Conservation (phyloP, 768 basidiomycete genomes). For the Polyporus arcularius region DNA sequence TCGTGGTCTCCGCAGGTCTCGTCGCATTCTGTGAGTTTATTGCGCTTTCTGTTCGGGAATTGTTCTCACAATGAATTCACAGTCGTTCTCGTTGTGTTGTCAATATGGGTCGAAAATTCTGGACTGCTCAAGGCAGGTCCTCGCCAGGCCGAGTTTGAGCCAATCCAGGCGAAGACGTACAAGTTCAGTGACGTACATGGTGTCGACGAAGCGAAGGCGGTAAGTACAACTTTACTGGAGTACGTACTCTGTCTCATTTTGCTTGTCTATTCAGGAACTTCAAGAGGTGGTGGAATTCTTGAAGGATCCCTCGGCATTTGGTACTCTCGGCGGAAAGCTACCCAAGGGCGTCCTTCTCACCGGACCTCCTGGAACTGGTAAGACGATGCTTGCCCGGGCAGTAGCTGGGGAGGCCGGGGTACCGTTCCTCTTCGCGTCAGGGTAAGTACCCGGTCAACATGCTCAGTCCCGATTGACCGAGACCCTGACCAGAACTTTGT, state of each 20-base stretch:
- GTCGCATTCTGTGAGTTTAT: conserved; percentile 63
- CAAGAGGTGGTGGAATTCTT: conserved; percentile 95
- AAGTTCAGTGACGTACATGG: conserved; percentile 97
- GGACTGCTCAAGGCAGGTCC: conserved; percentile 90
- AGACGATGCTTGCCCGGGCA: conserved; percentile 96
- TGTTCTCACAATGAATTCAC: background rate
- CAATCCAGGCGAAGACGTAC: conserved; percentile 75
- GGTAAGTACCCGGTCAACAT: conserved; percentile 44
- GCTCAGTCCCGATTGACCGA: background rate
- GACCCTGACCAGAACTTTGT: conserved; percentile 4
- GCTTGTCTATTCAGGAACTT: conserved; percentile 61
- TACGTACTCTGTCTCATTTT: background rate
- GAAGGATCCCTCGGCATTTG: conserved; percentile 89
- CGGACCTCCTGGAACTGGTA: conserved; percentile 95
- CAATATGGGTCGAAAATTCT: conserved; percentile 90
- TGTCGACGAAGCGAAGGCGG: conserved; percentile 95
- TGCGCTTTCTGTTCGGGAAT: background rate
- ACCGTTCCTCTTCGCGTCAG: conserved; percentile 95
- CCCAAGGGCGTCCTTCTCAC: conserved; percentile 92
- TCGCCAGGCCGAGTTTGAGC: conserved; percentile 80
- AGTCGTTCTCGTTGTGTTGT: conserved; percentile 85
- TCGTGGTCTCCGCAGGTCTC: conserved; percentile 51
- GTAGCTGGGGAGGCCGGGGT: conserved; percentile 98
- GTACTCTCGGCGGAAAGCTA: conserved; percentile 88
- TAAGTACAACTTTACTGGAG: conserved; percentile 32